Evolutionary conservation across 306 rosid species (phyloP), one percentile per base, ranked within the genome.

Genomic region (Trifolium fragiferum): DNA sequence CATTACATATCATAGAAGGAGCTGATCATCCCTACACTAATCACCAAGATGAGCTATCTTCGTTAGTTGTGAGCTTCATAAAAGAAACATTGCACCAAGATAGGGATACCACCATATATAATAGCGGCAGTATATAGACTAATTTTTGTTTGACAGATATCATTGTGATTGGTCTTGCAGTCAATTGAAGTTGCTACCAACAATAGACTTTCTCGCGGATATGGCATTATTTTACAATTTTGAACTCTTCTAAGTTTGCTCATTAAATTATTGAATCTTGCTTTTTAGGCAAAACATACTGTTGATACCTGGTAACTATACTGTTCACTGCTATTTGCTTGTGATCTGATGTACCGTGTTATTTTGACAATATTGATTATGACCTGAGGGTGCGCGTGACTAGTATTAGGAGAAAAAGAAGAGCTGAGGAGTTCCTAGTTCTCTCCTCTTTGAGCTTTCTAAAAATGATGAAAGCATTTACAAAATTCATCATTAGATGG

Each of bases 11-110:
- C 50, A 62, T 91, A 27, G 89, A 80, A 84, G 93, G 92, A 70
- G 96, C 92, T 47, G 74, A 88, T 79, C 97, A 91, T 83, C 2
- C 78, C 14, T 91, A 76, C 91, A 82, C 87, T 53, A 8, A 76
- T 6, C 89, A 88, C 74, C 92, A 84, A 83, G 77, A 80, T 16
- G 90, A 88, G 63, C 66, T 93, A 44, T 84, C 84, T 65, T 81
- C 89, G 1, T 53, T 69, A 40, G 93, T 87, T 23, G 71, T 88
- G 55, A 82, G 83, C 65, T 89, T 88, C 81, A 81, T 89, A 11
- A 82, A 81, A 83, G 82, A 83, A 83, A 51, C 76, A 66, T 55
- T 88, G 80, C 84, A 69, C 61, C 76, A 76, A 67, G 79, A 81
- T 73, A 70, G 72, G 47, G 59, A 47, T 63, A 13, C 82, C 58